Evolutionary conservation across 139 green algal genomes (phyloP), one percentile per base, ranked within the genome.

Genomic region (Chlamydomonas urium): DNA sequence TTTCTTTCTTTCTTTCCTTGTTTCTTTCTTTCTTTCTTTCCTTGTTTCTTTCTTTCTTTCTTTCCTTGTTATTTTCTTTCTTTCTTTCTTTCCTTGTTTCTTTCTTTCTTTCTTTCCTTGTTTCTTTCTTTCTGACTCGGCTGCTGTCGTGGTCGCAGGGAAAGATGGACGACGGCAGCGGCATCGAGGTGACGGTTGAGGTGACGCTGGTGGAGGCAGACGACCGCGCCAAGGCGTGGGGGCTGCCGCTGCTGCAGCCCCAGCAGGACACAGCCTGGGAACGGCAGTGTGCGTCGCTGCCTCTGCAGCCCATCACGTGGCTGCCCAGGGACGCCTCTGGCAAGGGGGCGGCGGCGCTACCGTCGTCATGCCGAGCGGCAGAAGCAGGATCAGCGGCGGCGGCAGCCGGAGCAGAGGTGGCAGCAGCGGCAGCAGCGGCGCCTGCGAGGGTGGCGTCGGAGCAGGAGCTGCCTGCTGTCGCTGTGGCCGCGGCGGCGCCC

Each of bases 141-240:
- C 2, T 4, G 4, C 28, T 42, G 28, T 38, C 29, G 26, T 19
- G n/a, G 23, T 17, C 14, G 62, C 65, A 75, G 57, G 69, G 56
- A 10, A 42, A 37, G 29, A 28, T 66, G 34, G 57, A 66, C 19
- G 69, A 48, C 33, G 69, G 69, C 2, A 26, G 36, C 4, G n/a
- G 10, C n/a, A 38, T 68, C 3, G 45, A 34, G 3, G 38, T 76
- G 32, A n/a, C 33, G n/a, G 5, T 76, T 23, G 71, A 45, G 38
- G 42, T 77, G 4, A 48, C 66, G 34, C 60, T 33, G 4, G 61
- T 77, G 21, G 71, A 72, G 8, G 38, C 61, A 38, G 71, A 77
- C n/a, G 71, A 65, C 61, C 45, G 71, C 1, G 71, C 61, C 24
- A 24, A 38, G 4, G 14, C 42, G 38, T 37, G 57, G 45, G 42